Evolutionary conservation across 345 rosid genomes (phyloP), one percentile per base, ranked within the genome.

Genomic region (Salix purpurea): DNA sequence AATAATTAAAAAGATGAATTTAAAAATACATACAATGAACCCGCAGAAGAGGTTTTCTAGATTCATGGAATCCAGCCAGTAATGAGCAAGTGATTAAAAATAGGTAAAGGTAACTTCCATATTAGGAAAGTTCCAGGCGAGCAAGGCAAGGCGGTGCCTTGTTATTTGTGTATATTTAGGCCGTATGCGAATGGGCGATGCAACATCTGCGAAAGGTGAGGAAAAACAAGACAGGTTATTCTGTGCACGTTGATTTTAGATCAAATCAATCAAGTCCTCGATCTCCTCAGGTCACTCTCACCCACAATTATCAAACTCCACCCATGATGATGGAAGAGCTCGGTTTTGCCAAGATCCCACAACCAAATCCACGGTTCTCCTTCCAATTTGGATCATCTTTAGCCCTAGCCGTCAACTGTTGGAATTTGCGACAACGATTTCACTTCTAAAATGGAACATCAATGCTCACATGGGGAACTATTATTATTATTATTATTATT

Each of bases 61-160:
- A 37, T 71, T 56, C 15, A 44, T 72, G 69, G 75, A 42, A 74
- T 67, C 39, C 66, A 65, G 36, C 50, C 37, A 36, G 37, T 3
- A 13, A 36, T 11, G 5, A 60, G 50, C 60, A 2, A 2, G 4
- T n/a, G 21, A 28, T 21, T 9, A 4, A 62, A 64, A 70, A 7
- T 42, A 26, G 56, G 7, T 46, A 13, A 34, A 52, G 10, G 30
- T 9, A 72, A 66, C n/a, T 52, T 52, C 76, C 70, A 0, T 3
- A 65, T 14, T 14, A 48, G 67, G 76, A 54, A 72, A 71, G 44
- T 72, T 72, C 46, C 58, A 5, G 19, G 37, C 65, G 52, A 2
- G 56, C 60, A 78, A 65, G 76, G 67, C 6, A 39, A 62, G 12
- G 26, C 13, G 72, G 2, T 78, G 80, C 44, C 54, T 52, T 72